Base-by-base conservation (phyloP, 2,329 filamentous ascomycete genomes). In the Ophiostoma angusticollis region DNA sequence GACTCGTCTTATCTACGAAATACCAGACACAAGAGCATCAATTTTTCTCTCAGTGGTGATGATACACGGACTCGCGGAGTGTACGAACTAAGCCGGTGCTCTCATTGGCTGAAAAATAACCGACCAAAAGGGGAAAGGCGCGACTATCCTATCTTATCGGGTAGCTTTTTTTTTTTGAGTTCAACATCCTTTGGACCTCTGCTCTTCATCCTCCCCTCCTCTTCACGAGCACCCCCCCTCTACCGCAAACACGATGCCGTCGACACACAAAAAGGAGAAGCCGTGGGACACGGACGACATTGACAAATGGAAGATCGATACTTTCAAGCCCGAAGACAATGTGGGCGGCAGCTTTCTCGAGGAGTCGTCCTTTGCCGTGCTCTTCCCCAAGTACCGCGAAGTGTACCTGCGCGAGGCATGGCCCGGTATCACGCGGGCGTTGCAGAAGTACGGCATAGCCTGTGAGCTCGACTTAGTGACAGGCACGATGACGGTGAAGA, bases 381-480 rank as follows among this genome's bases (percentile, higher is more conserved):
- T 96, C 6, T 96, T 96, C 56, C 91, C 91, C 47, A 94, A 94
- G 62, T 98, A 98, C 61, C 80, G 91, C 54, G 91, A 98, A 69
- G 73, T 84, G 35, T 95, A 96, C 54, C 67, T 98, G 40, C 86
- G 84, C 55, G 84, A 93, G 57, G 80, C 81, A 51, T 98, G 91
- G 91, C 85, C 89, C 3, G 72, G 93, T 32, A 76, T 98, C 43
- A 96, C 86, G 21, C 80, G 81, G 52, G 71, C 84, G 1, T 76
- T 98, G 44, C 84, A 93, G 53, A 93, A 91, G 61, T 68, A 73
- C 41, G 86, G 87, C 48, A 85, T 98, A 33, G 84, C 83, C 31
- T 95, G 89, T 56, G 87, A 83, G 8, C 75, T 98, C 19, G 89
- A 98, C 65, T 69, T 98, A 58, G 82, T 96, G 5, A 87, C 96